A percentile compares a stretch with the other conserved stretches of the same genome.
phyloP scores from a whole-genome alignment of 495 filamentous ascomycete genomes.

The Neurospora sp. region DNA sequence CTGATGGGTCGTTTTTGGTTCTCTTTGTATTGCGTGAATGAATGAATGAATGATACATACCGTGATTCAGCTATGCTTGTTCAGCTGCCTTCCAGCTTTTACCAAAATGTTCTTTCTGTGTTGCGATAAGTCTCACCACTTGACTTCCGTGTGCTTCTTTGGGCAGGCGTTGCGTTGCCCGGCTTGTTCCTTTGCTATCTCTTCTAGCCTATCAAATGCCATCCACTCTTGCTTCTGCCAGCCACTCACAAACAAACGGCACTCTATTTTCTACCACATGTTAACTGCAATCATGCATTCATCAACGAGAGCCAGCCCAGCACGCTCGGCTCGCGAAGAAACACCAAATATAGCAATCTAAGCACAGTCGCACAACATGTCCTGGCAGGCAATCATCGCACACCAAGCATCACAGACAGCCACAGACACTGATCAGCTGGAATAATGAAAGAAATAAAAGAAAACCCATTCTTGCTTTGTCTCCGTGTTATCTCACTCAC shows the following conservation, averaged over 20 bases:
- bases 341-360: neutral
- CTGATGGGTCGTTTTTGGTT: neutral
- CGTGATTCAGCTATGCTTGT: neutral
- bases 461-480: neutral
- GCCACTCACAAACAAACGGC: neutral
- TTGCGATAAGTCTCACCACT: neutral
- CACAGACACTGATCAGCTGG: neutral
- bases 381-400: neutral
- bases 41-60: neutral
- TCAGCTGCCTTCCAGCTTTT: neutral
- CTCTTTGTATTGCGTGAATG: neutral
- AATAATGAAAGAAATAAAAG: neutral
- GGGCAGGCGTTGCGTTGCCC: neutral
- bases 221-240: neutral
- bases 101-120: neutral
- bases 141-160: neutral
- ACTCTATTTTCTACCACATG: neutral
- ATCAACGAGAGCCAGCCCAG: neutral
- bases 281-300: neutral
- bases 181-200: neutral
- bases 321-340: neutral
- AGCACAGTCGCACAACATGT: neutral
- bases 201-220: neutral
- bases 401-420: neutral
- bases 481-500: neutral